phyloP scores from a whole-genome alignment of 1,284 basidiomycete genomes.

The Ustilago trichophora region DNA sequence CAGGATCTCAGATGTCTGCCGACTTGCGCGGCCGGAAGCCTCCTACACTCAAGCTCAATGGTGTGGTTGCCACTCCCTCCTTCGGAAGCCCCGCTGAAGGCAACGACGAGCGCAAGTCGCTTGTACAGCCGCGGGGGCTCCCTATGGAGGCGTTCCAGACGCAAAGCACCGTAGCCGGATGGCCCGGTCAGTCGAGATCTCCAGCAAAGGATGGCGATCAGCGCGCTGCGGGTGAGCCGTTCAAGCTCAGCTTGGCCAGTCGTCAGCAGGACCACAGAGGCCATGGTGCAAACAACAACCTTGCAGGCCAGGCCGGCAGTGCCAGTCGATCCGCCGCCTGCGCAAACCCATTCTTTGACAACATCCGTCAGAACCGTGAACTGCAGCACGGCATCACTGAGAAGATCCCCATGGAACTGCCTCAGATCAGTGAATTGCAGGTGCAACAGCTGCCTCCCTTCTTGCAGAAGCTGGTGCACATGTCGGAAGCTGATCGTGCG shows the following conservation, averaged over 20 bases:
- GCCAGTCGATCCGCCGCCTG: constrained; percentile 18
- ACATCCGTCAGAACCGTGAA: constrained; percentile 93
- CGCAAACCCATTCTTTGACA: constrained; percentile 75
- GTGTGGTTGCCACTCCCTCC: constrained; percentile 11
- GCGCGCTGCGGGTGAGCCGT: constrained; percentile 1
- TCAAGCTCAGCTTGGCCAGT: constrained; percentile 16
- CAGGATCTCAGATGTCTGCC: background rate
- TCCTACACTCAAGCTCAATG: constrained; percentile 28
- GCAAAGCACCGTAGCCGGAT: constrained; percentile 46
- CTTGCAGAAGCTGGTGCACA: constrained; percentile 76
- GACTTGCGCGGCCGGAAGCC: constrained; percentile 10
- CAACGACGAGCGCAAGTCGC: constrained; percentile 18
- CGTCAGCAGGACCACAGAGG: constrained; percentile 13
- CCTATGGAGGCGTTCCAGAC: constrained; percentile 59
- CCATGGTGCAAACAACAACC: background rate
- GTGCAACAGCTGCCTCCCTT: constrained; percentile 77
- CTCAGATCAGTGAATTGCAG: constrained; percentile 36
- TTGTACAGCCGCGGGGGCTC: constrained; percentile 57
- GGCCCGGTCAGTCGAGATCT: constrained; percentile 31
- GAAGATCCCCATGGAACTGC: constrained; percentile 56
- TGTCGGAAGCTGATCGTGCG: constrained; percentile 72
- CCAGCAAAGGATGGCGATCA: constrained; percentile 15
- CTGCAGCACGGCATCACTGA: constrained; percentile 78
- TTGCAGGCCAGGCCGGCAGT: background rate
- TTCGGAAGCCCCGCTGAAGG: constrained; percentile 6